phyloP scores from a whole-genome alignment of 768 basidiomycete species.

The Russula sp. region DNA sequence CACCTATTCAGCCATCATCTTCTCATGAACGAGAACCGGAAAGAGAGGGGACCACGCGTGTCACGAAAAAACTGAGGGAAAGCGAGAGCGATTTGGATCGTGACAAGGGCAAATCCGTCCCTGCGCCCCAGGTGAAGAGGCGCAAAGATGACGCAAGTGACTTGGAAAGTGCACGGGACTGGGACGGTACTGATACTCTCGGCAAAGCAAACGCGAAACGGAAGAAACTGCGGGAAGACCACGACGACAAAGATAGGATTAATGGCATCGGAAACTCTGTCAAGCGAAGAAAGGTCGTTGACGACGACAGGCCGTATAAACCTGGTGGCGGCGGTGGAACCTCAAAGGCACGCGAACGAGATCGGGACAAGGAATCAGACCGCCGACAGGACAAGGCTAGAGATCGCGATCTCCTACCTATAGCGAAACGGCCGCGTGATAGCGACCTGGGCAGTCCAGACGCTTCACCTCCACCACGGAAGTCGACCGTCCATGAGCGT shows the following conservation, averaged over 20 bases:
- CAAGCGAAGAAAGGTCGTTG: slow-evolving; percentile 19
- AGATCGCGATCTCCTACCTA: slow-evolving; percentile 14
- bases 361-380: slow-evolving; percentile 17
- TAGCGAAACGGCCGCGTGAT: slow-evolving; percentile 38
- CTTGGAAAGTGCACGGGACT: slow-evolving; percentile 22
- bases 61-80: slow-evolving; percentile 11
- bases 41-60: slow-evolving; percentile 2
- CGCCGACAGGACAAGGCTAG: slow-evolving; percentile 13
- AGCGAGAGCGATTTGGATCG: slow-evolving; percentile 15
- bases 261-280: not conserved
- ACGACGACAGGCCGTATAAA: slow-evolving; percentile 19
- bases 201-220: slow-evolving; percentile 19
- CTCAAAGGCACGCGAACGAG: slow-evolving; percentile 20
- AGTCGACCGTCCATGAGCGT: slow-evolving; percentile 6
- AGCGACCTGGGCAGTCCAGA: slow-evolving; percentile 28
- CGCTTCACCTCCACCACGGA: not conserved
- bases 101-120: not conserved
- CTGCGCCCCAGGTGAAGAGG: slow-evolving; percentile 4
- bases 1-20: slow-evolving; percentile 26
- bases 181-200: slow-evolving; percentile 14
- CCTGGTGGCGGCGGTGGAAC: slow-evolving; percentile 8
- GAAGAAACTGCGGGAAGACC: slow-evolving; percentile 24
- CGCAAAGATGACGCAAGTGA: slow-evolving; percentile 18
- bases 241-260: slow-evolving; percentile 23
- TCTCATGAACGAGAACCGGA: slow-evolving; percentile 19